These are phyloP conservation scores for Mycena filopes DNA, from an alignment of 768 basidiomycete genomes.

Conservation along the genomic window DNA sequence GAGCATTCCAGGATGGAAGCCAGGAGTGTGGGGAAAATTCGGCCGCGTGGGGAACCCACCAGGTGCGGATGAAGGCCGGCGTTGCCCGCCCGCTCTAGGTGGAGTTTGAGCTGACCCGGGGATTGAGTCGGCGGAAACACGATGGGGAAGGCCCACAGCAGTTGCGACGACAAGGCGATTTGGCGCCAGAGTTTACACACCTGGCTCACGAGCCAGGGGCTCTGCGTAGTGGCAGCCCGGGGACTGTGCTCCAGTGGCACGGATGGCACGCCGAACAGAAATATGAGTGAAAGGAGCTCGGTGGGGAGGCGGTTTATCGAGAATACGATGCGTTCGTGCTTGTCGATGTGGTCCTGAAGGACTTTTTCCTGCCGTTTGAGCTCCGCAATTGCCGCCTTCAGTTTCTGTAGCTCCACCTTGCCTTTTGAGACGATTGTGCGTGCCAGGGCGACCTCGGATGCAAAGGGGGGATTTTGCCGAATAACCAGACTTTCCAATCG, in stretches of 20 bases:
- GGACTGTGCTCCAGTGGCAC: background rate
- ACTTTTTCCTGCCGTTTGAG: background rate
- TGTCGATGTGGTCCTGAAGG: background rate
- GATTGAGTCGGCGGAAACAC: background rate
- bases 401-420: background rate
- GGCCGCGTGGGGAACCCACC: background rate
- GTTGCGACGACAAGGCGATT: background rate
- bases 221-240: background rate
- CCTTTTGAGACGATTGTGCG: background rate
- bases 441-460: background rate
- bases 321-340: slow-evolving; percentile 1
- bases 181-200: slow-evolving; percentile 9
- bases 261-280: background rate
- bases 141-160: slow-evolving; percentile 3
- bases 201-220: slow-evolving; percentile 11
- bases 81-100: slow-evolving; percentile 6
- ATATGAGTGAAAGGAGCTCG: slow-evolving; percentile 4
- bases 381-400: background rate
- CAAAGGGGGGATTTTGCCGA: background rate
- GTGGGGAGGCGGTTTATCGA: slow-evolving; percentile 14
- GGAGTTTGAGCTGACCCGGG: background rate
- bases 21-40: background rate
- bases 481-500: background rate
- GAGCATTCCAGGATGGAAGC: background rate
- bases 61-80: slow-evolving; percentile 1